Base-by-base conservation (phyloP, 176 grass and related monocot genomes). In the Bromus sterilis region DNA sequence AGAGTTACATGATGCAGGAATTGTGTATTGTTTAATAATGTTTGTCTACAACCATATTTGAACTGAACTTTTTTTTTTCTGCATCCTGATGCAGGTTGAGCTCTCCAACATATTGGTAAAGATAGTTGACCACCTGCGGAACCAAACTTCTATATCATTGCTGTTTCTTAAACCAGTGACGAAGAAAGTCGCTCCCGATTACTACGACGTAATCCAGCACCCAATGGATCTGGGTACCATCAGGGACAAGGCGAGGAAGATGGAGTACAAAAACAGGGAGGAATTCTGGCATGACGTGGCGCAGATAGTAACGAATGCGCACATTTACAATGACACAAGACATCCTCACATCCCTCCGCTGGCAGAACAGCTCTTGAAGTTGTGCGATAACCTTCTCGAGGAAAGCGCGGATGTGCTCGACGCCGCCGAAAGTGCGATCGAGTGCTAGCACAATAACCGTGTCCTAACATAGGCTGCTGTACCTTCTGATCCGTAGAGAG, bases 171-270 rank as follows among this genome's bases (percentile, higher is more conserved):
- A 95, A 91, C 96, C 96, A 31, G 96, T 99, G 59, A 80, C 87
- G 8, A 99, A 82, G 83, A 99, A 99, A 86, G 87, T 90, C 60
- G 96, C 96, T 36, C 91, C 96, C 3, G 96, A 99, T 83, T 99
- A 99, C 40, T 37, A 85, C 23, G 91, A 99, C 14, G 48, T 83
- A 49, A 63, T 95, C 53, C 16, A 83, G 8, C 66, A 26, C 0
- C 96, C 96, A 20, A 99, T 99, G 96, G 96, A 99, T 77, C 96
- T 99, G 29, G 91, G 90, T 34, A 99, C 92, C 10, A 99, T 99
- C 62, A 95, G 84, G 71, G 93, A 91, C 29, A 99, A 95, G 70
- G 89, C 91, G 53, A 87, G 91, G 69, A 95, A 89, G 72, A 85
- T 99, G 91, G 96, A 91, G 73, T 99, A 99, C 76, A 91, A 74